Percentiles rank a stretch among this genome's conserved stretches.
Conservation (phyloP, 345 rosid genomes). For the Salix viminalis region DNA sequence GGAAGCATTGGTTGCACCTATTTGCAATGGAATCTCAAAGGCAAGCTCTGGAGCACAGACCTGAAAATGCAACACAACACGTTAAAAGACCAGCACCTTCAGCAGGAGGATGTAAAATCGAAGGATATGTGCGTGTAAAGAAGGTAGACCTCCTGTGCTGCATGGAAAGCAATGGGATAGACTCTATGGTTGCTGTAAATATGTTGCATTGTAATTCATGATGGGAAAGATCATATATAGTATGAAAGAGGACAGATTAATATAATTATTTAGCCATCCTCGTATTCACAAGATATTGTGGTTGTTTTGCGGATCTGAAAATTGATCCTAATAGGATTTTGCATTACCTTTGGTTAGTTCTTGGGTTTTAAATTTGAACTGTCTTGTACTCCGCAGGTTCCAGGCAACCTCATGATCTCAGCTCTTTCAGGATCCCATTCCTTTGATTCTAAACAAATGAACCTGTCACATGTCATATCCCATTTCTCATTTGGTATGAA, state of each 20-base stretch:
- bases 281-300: not conserved
- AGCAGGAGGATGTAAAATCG: conserved; percentile 93
- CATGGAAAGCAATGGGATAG: not conserved
- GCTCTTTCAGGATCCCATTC: conserved; percentile 95
- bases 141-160: conserved; percentile 44
- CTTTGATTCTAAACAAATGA: conserved; percentile 83
- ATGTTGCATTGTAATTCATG: not conserved
- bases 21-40: conserved; percentile 58
- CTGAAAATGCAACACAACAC: conserved; percentile 30
- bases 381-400: conserved; percentile 60
- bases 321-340: not conserved
- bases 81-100: conserved; percentile 75
- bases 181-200: not conserved
- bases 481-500: conserved; percentile 87
- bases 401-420: conserved; percentile 83
- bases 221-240: not conserved
- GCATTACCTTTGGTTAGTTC: not conserved
- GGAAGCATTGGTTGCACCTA: conserved; percentile 61
- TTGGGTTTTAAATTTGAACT: not conserved
- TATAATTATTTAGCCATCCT: not conserved
- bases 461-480: conserved; percentile 87
- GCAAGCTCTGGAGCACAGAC: conserved; percentile 50
- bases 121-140: conserved; percentile 93
- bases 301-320: not conserved
- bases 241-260: not conserved